These are phyloP conservation scores for Chrysoporthe austroafricana DNA, from an alignment of 2,329 filamentous ascomycete genomes.

Conservation along the genomic window DNA sequence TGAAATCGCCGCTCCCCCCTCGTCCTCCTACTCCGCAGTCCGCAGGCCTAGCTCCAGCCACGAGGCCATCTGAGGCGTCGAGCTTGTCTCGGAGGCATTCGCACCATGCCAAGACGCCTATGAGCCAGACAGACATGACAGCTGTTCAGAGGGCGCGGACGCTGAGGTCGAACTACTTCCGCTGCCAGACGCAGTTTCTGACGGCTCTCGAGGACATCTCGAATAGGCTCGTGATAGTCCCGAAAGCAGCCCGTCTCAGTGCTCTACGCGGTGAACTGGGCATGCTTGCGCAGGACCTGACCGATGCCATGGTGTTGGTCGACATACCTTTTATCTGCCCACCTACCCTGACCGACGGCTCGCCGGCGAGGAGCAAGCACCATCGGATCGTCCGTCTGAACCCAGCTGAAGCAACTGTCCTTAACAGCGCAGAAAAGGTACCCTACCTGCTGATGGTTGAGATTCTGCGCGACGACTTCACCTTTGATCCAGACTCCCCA, in stretches of 20 bases:
- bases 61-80: conserved; percentile 51
- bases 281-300: conserved; percentile 75
- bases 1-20: conserved; percentile 56
- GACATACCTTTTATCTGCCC: conserved; percentile 84
- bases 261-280: conserved; percentile 80
- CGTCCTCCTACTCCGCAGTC: conserved; percentile 63
- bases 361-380: conserved; percentile 75
- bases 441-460: conserved; percentile 86
- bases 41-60: conserved; percentile 42
- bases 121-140: conserved; percentile 66
- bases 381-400: conserved; percentile 84
- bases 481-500: conserved; percentile 74
- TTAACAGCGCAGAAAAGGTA: conserved; percentile 86
- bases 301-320: conserved; percentile 62
- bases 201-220: conserved; percentile 83
- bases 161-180: conserved; percentile 80
- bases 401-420: conserved; percentile 79
- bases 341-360: conserved; percentile 71
- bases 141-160: conserved; percentile 70
- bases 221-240: conserved; percentile 80
- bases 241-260: conserved; percentile 79
- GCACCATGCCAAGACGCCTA: conserved; percentile 59
- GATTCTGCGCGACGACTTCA: conserved; percentile 79
- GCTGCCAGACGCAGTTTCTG: conserved; percentile 79
- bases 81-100: conserved; percentile 60